Evolutionary conservation across 306 rosid species (phyloP).

Genomic region (Potentilla sterilis): DNA sequence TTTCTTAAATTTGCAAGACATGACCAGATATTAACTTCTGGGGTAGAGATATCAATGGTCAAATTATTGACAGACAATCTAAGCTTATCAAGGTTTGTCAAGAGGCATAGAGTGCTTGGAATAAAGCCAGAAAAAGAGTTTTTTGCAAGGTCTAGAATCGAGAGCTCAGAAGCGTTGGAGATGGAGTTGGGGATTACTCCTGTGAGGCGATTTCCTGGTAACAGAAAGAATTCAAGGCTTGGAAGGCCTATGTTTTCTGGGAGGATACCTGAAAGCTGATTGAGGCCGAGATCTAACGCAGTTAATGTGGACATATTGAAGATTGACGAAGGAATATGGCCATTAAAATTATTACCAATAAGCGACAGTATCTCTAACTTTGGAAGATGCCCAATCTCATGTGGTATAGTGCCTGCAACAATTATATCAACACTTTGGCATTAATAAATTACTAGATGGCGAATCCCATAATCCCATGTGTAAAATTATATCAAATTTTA

Average conservation of each 20-base stretch:
- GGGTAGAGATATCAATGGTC: neutral
- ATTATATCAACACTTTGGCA: no score
- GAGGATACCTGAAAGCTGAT: slow-evolving; percentile 23
- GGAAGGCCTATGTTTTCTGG: slow-evolving; percentile 18
- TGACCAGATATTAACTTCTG: neutral
- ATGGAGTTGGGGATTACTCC: slow-evolving; percentile 18
- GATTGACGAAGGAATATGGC: slow-evolving; percentile 22
- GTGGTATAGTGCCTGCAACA: slow-evolving; percentile 16
- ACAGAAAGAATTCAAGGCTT: neutral
- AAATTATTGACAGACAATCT: neutral
- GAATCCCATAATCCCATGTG: no score
- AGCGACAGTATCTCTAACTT: neutral
- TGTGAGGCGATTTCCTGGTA: neutral
- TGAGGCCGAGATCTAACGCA: rapidly evolving
- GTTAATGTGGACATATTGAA: slow-evolving; percentile 15
- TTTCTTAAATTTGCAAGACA: neutral
- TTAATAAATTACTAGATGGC: no score
- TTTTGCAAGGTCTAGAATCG: rapidly evolving
- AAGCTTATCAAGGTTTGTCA: neutral
- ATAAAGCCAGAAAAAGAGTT: slow-evolving; percentile 19
- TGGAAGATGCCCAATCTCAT: slow-evolving; percentile 20
- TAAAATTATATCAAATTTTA: no score
- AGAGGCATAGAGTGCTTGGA: neutral
- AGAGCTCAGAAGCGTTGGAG: slow-evolving; percentile 19
- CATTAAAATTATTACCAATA: neutral